Evolutionary conservation across 164 flowering plant species (phyloP).

Genomic region (Cinnamomum chago): DNA sequence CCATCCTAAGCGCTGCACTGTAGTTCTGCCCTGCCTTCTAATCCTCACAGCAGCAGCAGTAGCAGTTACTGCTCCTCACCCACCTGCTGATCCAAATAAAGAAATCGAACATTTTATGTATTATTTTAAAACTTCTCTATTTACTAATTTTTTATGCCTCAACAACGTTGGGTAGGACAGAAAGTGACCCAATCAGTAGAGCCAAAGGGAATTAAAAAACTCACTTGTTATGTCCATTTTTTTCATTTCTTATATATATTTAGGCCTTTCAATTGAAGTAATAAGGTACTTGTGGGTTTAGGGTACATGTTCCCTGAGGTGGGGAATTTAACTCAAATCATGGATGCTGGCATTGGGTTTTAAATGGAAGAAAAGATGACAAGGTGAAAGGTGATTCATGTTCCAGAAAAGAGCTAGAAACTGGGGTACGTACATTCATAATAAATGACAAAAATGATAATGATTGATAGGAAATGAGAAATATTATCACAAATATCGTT

Average conservation of each 20-base stretch:
- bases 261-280: not conserved
- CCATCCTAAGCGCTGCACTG: too few species aligned
- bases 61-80: not conserved
- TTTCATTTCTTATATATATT: too few species aligned
- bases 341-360: not conserved
- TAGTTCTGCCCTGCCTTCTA: too few species aligned
- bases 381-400: not conserved
- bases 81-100: not conserved
- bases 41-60: not conserved
- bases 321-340: not conserved
- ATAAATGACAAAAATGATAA: too few species aligned
- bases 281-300: too few species aligned
- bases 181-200: too few species aligned
- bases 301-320: not conserved
- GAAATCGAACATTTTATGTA: not conserved
- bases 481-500: too few species aligned
- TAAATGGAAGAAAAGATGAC: not conserved
- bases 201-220: too few species aligned
- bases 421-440: too few species aligned
- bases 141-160: not conserved
- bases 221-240: not conserved
- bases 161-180: too few species aligned
- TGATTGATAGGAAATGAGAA: too few species aligned
- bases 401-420: too few species aligned
- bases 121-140: not conserved